Conservation (phyloP, 768 basidiomycete species). For the Collybiopsis confluens region DNA sequence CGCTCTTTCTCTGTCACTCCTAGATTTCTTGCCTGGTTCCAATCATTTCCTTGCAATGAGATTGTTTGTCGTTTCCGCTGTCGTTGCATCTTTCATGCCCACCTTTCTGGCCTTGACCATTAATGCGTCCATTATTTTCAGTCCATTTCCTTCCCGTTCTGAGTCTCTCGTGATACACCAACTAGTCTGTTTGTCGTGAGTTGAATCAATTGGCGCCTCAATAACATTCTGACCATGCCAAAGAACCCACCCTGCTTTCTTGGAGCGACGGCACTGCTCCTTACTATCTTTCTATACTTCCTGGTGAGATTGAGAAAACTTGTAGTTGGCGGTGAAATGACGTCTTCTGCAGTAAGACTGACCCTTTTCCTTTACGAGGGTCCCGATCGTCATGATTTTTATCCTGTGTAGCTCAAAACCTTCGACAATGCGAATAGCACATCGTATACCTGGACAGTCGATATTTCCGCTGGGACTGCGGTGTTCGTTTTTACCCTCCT, state of each 20-base stretch:
- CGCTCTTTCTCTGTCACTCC: background rate
- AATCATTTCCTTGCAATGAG: slow-evolving; percentile 27
- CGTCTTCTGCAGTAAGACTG: slow-evolving; percentile 46
- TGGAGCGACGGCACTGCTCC: slow-evolving; percentile 53
- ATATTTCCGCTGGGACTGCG: slow-evolving; percentile 36
- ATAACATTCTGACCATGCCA: background rate
- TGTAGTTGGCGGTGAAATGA: slow-evolving; percentile 40
- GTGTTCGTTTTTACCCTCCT: slow-evolving; percentile 36
- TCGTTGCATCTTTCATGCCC: slow-evolving; percentile 32
- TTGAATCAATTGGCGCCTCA: background rate
- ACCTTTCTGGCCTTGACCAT: slow-evolving; percentile 43
- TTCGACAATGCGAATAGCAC: slow-evolving; percentile 44
- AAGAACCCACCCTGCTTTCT: slow-evolving; percentile 56
- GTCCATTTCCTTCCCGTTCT: too few species aligned
- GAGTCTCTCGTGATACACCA: too few species aligned
- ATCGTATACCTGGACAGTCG: slow-evolving; percentile 50
- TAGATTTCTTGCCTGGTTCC: background rate
- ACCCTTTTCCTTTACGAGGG: slow-evolving; percentile 6
- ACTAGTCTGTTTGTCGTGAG: slow-evolving; percentile 2
- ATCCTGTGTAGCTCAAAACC: slow-evolving; percentile 41
- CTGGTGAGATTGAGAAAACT: slow-evolving; percentile 38
- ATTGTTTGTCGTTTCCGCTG: slow-evolving; percentile 28
- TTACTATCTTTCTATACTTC: slow-evolving; percentile 57
- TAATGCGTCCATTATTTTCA: slow-evolving; percentile 35
- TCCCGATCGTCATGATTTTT: slow-evolving; percentile 7